Percentiles rank a stretch among this genome's conserved stretches.
Evolutionary conservation across 345 rosid genomes (phyloP).

Genomic region (Odontarrhena argentea): DNA sequence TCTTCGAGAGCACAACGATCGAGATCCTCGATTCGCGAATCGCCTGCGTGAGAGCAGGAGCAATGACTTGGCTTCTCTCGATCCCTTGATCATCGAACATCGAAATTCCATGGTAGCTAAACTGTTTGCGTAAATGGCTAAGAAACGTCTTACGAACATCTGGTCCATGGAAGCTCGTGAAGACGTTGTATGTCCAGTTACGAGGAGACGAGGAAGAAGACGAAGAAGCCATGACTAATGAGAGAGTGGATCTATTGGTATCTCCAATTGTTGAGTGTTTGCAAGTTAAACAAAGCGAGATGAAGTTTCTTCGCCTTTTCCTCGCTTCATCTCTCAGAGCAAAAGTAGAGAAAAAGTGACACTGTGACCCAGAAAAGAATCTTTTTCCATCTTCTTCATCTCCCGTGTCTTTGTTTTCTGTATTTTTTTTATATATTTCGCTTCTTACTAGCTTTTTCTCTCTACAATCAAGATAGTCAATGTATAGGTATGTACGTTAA

Average conservation of each 20-base stretch:
- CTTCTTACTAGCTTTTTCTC: too few species aligned
- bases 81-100: neutral
- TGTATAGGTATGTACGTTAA: too few species aligned
- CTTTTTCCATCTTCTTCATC: too few species aligned
- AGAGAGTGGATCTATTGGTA: neutral
- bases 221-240: neutral
- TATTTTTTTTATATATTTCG: too few species aligned
- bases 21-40: conserved; percentile 7
- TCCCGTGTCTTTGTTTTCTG: too few species aligned
- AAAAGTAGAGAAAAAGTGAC: too few species aligned
- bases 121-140: neutral
- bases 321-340: too few species aligned
- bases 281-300: too few species aligned
- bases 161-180: neutral
- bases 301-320: too few species aligned
- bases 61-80: neutral
- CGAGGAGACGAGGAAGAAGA: neutral
- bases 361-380: too few species aligned
- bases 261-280: too few species aligned
- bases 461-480: too few species aligned
- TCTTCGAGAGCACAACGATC: neutral
- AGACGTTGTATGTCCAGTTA: neutral
- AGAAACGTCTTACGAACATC: neutral
- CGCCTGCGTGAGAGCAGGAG: neutral
- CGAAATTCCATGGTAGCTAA: neutral